Evolutionary conservation across 2,329 filamentous ascomycete genomes (phyloP).

Genomic region (Capronia coronata): DNA sequence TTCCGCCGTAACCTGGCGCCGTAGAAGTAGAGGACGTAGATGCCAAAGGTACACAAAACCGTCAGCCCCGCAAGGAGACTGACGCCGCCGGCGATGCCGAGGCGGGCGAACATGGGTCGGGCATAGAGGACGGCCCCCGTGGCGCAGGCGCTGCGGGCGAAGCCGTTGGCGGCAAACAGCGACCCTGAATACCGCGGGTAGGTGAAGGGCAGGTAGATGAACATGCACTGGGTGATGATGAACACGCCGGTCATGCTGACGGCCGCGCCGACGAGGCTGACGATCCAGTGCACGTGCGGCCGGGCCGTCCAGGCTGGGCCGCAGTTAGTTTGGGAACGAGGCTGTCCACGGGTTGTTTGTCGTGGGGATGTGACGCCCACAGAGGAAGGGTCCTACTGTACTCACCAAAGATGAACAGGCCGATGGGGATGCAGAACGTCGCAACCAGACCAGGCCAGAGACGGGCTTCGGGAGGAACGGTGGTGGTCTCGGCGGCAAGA

Average conservation of each 20-base stretch:
- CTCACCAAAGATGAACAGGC: constrained; percentile 29
- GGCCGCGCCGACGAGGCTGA: constrained; percentile 35
- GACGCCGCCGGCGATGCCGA: constrained; percentile 31
- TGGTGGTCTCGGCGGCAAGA: background rate
- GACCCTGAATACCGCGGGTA: constrained; percentile 24
- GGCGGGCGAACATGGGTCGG: constrained; percentile 31
- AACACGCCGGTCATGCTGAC: constrained; percentile 33
- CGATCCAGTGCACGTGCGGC: constrained; percentile 35
- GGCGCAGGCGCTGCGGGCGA: constrained; percentile 30
- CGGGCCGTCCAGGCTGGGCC: constrained; percentile 25
- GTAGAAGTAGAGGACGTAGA: constrained; percentile 54
- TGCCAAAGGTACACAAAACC: constrained; percentile 44
- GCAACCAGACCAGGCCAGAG: constrained; percentile 46
- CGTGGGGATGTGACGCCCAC: too few relatives aligned
- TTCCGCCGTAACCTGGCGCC: constrained; percentile 50
- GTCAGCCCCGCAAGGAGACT: constrained; percentile 35
- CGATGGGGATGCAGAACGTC: background rate
- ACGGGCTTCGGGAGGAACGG: constrained; percentile 47
- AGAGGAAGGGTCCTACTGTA: background rate
- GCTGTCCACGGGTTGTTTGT: too few relatives aligned
- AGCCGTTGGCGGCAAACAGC: constrained; percentile 26
- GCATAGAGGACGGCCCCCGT: constrained; percentile 34
- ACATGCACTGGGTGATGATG: constrained; percentile 26
- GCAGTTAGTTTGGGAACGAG: too few relatives aligned
- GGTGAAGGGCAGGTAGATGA: constrained; percentile 22